Evolutionary conservation across 2,329 filamentous ascomycete species (phyloP).

Genomic region (Ceratocystis huliohia): DNA sequence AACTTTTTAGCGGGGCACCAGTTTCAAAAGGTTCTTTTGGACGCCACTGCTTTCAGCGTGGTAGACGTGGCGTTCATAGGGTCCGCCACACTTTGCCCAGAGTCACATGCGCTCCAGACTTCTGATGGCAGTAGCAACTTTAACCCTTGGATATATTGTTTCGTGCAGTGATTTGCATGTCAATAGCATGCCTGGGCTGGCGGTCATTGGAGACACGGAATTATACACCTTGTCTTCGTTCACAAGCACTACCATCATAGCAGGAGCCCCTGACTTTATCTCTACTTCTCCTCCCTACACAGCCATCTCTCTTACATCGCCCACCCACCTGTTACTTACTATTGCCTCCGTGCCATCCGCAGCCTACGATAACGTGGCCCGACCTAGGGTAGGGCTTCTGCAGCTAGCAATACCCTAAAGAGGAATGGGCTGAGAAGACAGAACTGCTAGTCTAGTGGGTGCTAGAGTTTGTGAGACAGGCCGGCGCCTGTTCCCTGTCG

Average conservation of each 20-base stretch:
- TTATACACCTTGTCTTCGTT: background rate
- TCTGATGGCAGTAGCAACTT: too few species aligned
- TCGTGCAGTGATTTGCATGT: background rate
- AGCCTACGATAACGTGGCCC: background rate
- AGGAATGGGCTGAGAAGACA: background rate
- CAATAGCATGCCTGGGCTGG: background rate
- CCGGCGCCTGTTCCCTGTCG: background rate
- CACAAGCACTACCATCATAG: background rate
- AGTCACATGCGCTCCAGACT: background rate
- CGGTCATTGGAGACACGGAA: background rate
- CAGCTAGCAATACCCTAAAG: background rate
- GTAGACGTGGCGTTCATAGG: too few species aligned
- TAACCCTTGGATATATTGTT: background rate
- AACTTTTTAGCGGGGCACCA: conserved; percentile 5
- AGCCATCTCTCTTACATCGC: background rate
- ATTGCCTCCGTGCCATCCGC: background rate
- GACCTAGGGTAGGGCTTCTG: background rate
- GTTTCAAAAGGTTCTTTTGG: background rate
- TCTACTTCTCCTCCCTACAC: background rate
- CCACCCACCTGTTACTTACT: background rate
- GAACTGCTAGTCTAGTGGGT: background rate
- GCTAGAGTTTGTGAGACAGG: background rate
- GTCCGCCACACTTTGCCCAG: background rate
- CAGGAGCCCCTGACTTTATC: background rate
- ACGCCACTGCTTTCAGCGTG: background rate